Evolutionary conservation across 2,329 filamentous ascomycete species (phyloP).

Genomic region (Eutypella sp.): DNA sequence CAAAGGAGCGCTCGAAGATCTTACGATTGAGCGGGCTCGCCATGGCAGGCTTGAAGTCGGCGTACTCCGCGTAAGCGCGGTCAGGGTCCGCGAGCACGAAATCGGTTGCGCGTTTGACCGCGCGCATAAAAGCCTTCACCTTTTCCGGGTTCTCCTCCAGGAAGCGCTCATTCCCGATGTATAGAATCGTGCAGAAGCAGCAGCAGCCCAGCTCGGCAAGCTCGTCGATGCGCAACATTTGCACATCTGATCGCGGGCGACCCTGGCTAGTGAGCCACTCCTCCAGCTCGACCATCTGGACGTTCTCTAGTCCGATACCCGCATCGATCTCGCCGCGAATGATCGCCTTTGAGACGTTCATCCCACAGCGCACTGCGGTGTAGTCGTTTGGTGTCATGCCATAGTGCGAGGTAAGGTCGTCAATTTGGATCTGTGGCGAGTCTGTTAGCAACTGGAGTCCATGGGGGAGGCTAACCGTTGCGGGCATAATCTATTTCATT

Average conservation of each 20-base stretch:
- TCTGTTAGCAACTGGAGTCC: slow-evolving; percentile 1
- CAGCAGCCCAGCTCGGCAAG: slow-evolving; percentile 75
- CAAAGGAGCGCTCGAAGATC: slow-evolving; percentile 75
- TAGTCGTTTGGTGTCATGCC: slow-evolving; percentile 70
- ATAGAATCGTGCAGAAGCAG: slow-evolving; percentile 78
- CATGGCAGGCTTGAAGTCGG: slow-evolving; percentile 69
- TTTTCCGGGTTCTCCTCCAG: slow-evolving; percentile 61
- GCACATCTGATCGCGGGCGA: slow-evolving; percentile 61
- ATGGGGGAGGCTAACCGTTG: neutral
- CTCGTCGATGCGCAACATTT: slow-evolving; percentile 78
- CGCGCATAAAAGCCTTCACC: slow-evolving; percentile 63
- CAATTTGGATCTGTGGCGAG: slow-evolving; percentile 60
- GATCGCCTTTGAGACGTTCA: slow-evolving; percentile 76
- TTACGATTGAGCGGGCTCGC: slow-evolving; percentile 64
- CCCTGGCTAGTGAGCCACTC: slow-evolving; percentile 65
- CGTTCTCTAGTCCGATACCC: slow-evolving; percentile 72
- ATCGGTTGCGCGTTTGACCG: slow-evolving; percentile 71
- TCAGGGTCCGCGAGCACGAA: slow-evolving; percentile 61
- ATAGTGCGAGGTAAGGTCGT: slow-evolving; percentile 74
- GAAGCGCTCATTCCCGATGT: slow-evolving; percentile 73
- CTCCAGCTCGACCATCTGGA: slow-evolving; percentile 78
- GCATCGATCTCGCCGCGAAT: slow-evolving; percentile 69
- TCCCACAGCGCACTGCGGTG: slow-evolving; percentile 71
- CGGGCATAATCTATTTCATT: no score
- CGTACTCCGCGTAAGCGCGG: slow-evolving; percentile 62